These are phyloP conservation scores for Priceomyces castillae DNA, from an alignment of 805 yeast species.

Conservation along the genomic window DNA sequence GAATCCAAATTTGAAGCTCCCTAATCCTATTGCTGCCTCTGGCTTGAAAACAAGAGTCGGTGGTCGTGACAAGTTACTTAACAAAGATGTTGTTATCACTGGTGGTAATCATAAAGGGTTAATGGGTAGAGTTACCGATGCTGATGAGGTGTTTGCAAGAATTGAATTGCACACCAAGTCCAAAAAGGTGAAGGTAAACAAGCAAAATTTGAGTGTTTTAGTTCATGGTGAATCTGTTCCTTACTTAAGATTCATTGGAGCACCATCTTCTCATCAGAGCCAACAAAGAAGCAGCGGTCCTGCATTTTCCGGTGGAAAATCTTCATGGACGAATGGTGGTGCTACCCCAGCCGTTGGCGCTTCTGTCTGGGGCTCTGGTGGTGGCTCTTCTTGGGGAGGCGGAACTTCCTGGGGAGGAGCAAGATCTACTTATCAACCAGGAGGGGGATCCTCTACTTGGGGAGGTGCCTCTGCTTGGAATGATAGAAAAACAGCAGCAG, in stretches of 20 bases:
- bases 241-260: slow-evolving; percentile 74
- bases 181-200: slow-evolving; percentile 82
- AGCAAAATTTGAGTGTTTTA: slow-evolving; percentile 69
- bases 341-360: slow-evolving; percentile 29
- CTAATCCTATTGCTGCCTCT: slow-evolving; percentile 45
- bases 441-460: slow-evolving; percentile 20
- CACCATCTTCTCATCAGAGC: slow-evolving; percentile 16
- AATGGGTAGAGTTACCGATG: slow-evolving; percentile 89
- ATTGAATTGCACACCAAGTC: slow-evolving; percentile 92
- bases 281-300: slow-evolving; percentile 22
- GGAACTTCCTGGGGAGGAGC: slow-evolving; percentile 25
- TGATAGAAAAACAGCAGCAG: slow-evolving; percentile 33
- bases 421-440: slow-evolving; percentile 21
- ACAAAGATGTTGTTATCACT: slow-evolving; percentile 80
- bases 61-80: slow-evolving; percentile 79
- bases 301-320: slow-evolving; percentile 46
- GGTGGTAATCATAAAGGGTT: slow-evolving; percentile 95
- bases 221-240: slow-evolving; percentile 71
- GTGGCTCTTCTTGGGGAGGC: slow-evolving; percentile 29
- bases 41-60: slow-evolving; percentile 50
- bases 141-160: slow-evolving; percentile 87
- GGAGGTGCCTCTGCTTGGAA: slow-evolving; percentile 53
- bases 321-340: slow-evolving; percentile 47
- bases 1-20: slow-evolving; percentile 78
- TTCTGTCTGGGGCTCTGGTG: slow-evolving; percentile 16